Evolutionary conservation across 768 basidiomycete genomes (phyloP).

Genomic region (Amanita inopinata): DNA sequence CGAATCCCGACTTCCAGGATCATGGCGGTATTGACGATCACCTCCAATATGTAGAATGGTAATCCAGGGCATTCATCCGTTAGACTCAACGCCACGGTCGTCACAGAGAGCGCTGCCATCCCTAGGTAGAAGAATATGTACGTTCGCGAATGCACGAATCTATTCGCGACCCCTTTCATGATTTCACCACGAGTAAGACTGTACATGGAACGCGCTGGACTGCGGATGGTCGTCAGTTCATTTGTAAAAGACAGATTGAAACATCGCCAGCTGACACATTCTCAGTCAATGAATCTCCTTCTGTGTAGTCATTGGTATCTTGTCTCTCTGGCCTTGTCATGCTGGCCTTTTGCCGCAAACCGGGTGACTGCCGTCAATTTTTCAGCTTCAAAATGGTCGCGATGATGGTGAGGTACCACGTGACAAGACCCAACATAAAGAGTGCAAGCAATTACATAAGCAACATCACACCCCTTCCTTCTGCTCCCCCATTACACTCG

Average conservation of each 20-base stretch:
- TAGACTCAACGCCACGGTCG: constrained; percentile 78
- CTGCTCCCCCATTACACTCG: constrained; percentile 7
- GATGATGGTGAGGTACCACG: neutral
- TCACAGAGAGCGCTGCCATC: constrained; percentile 81
- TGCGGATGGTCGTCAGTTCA: constrained; percentile 21
- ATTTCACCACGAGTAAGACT: constrained; percentile 77
- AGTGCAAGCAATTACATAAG: too few species aligned
- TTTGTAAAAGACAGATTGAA: constrained; percentile 11
- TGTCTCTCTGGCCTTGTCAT: constrained; percentile 2
- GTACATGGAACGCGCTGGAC: constrained; percentile 76
- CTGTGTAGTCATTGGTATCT: constrained; percentile 6
- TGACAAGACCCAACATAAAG: too few species aligned
- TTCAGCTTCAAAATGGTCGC: too few species aligned
- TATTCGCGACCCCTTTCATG: constrained; percentile 76
- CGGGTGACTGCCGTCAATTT: too few species aligned
- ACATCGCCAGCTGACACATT: constrained; percentile 4
- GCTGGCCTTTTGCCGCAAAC: too few species aligned
- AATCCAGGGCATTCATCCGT: constrained; percentile 77
- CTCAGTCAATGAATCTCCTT: neutral
- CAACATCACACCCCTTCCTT: neutral
- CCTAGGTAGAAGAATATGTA: constrained; percentile 85
- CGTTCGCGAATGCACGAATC: constrained; percentile 79
- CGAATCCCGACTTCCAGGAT: constrained; percentile 89
- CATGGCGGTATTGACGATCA: constrained; percentile 86
- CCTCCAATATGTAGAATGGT: constrained; percentile 84